Conservation (phyloP, 2,329 filamentous ascomycete species). For the Gnomoniopsis smithogilvyi region DNA sequence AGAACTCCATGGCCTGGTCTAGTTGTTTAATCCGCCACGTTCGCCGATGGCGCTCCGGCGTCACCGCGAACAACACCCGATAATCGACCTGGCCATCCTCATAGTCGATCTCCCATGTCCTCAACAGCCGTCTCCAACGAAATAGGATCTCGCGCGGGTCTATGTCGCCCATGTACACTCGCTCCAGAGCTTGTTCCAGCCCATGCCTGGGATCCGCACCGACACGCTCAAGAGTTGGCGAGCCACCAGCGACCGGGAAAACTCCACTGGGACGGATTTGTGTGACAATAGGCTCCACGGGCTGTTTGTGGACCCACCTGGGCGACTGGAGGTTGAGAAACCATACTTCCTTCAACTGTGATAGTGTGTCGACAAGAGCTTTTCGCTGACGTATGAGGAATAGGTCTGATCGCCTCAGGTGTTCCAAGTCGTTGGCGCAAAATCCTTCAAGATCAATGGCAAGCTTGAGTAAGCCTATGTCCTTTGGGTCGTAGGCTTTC, state of each 20-base stretch:
- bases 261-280: neutral
- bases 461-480: conserved; percentile 6
- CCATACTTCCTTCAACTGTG: conserved; percentile 15
- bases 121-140: conserved; percentile 10
- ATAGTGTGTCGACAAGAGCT: conserved; percentile 15
- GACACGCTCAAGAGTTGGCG: neutral
- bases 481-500: conserved; percentile 13
- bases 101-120: conserved; percentile 1
- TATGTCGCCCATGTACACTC: neutral
- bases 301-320: neutral
- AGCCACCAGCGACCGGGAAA: neutral
- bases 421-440: conserved; percentile 5
- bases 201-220: neutral
- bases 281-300: neutral
- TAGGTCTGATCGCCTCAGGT: conserved; percentile 5
- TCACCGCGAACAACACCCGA: neutral
- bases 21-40: neutral
- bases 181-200: neutral
- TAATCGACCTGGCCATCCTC: conserved; percentile 5
- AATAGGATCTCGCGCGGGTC: conserved; percentile 13
- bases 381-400: conserved; percentile 17
- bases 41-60: neutral
- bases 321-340: neutral
- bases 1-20: neutral
- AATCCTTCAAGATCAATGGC: neutral